A percentile compares a stretch with the other conserved stretches of the same genome.
Conservation (phyloP, 768 basidiomycete species). For the Clitopilus passeckerianus region DNA sequence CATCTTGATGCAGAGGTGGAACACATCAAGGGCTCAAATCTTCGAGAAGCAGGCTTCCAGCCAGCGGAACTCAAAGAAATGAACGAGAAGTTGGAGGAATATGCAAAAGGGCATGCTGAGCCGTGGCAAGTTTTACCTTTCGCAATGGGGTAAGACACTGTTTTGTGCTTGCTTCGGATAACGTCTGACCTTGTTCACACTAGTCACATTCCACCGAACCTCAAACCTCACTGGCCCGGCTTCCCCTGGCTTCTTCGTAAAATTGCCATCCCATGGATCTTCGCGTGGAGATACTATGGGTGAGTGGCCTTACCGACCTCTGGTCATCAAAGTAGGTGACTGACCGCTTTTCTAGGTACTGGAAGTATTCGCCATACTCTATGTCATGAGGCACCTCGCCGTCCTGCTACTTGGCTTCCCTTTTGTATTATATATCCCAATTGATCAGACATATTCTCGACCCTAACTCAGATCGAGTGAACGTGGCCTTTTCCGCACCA, state of each 20-base stretch:
- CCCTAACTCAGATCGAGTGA: no score
- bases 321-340: not conserved
- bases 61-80: conserved; percentile 21
- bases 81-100: conserved; percentile 18
- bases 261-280: conserved; percentile 26
- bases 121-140: conserved; percentile 27
- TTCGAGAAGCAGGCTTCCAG: conserved; percentile 23
- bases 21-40: conserved; percentile 23
- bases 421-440: no score
- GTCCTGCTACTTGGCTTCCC: no score
- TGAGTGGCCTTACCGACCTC: conserved; percentile 10
- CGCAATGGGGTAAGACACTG: conserved; percentile 26
- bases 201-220: conserved; percentile 32
- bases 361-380: conserved; percentile 31
- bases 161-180: not conserved
- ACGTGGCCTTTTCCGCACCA: no score
- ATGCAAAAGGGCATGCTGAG: conserved; percentile 27
- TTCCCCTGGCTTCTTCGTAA: conserved; percentile 34
- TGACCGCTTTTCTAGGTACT: conserved; percentile 20
- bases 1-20: conserved; percentile 32
- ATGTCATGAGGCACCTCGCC: not conserved
- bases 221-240: conserved; percentile 29
- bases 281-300: conserved; percentile 29
- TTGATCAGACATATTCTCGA: no score
- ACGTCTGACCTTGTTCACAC: not conserved